A percentile compares a stretch with the other conserved stretches of the same genome.
phyloP scores from a whole-genome alignment of 345 rosid genomes.

The Lagerstroemia speciosa region DNA sequence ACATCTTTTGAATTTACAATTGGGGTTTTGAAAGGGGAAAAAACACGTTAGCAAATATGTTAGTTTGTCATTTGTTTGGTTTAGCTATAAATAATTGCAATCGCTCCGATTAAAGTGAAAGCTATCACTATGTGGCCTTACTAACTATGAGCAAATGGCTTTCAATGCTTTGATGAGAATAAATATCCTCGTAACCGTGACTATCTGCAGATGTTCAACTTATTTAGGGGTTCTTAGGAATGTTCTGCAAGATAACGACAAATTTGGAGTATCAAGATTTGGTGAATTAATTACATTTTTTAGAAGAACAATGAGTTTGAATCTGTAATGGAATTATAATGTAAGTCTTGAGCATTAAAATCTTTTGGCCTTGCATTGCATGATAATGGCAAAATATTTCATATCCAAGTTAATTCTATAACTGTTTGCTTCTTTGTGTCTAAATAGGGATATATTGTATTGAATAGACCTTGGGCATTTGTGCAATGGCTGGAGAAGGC shows the following conservation, averaged over 20 bases:
- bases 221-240: background rate
- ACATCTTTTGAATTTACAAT: background rate
- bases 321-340: background rate
- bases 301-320: background rate
- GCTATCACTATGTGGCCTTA: background rate
- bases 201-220: background rate
- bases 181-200: background rate
- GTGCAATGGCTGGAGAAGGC: conserved; percentile 95
- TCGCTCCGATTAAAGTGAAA: background rate
- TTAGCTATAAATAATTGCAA: background rate
- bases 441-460: conserved; percentile 81
- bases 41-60: background rate
- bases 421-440: conserved; percentile 1
- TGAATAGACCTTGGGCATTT: conserved; percentile 98
- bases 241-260: background rate
- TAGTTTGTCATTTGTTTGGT: background rate
- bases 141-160: background rate
- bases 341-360: background rate
- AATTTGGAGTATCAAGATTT: background rate
- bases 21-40: background rate
- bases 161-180: background rate
- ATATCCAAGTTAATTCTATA: background rate
- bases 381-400: background rate
- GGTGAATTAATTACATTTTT: no score
- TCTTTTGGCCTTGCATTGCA: background rate